A percentile compares a stretch with the other conserved stretches of the same genome.
Evolutionary conservation across 1,139 yeast species (phyloP).

Genomic region (Lodderomyces beijingensis): DNA sequence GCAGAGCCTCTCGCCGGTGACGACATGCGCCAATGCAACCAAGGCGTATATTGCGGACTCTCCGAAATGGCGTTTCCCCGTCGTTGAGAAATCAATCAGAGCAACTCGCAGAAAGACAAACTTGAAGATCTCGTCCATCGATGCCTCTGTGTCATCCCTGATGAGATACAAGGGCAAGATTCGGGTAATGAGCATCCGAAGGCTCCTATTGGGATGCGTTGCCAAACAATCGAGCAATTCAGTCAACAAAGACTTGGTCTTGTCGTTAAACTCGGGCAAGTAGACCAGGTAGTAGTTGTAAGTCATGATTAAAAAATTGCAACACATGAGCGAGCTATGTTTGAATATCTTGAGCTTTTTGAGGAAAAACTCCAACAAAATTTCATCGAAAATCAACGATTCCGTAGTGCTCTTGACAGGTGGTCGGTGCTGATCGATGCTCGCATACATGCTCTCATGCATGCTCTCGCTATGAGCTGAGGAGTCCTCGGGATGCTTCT

Average conservation of each 20-base stretch:
- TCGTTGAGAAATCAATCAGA: constrained; percentile 30
- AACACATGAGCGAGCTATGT: constrained; percentile 25
- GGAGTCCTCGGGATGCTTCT: not conserved
- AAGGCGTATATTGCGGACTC: constrained; percentile 62
- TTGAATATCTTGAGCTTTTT: constrained; percentile 1
- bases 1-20: constrained; percentile 61
- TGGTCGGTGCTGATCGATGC: constrained; percentile 21
- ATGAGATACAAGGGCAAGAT: constrained; percentile 44
- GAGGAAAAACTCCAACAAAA: constrained; percentile 18
- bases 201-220: constrained; percentile 41
- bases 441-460: not conserved
- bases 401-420: constrained; percentile 19
- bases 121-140: constrained; percentile 30
- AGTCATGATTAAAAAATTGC: constrained; percentile 43
- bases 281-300: constrained; percentile 47
- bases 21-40: constrained; percentile 55
- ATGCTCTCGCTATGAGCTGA: not conserved
- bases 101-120: constrained; percentile 30
- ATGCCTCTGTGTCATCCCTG: constrained; percentile 25
- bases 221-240: constrained; percentile 16
- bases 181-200: constrained; percentile 46
- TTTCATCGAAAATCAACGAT: constrained; percentile 18
- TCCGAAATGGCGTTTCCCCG: constrained; percentile 37
- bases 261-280: constrained; percentile 6
- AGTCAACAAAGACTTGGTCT: constrained; percentile 14